Evolutionary conservation across 2,329 filamentous ascomycete species (phyloP).

Genomic region (Basipetospora chlamydospora): DNA sequence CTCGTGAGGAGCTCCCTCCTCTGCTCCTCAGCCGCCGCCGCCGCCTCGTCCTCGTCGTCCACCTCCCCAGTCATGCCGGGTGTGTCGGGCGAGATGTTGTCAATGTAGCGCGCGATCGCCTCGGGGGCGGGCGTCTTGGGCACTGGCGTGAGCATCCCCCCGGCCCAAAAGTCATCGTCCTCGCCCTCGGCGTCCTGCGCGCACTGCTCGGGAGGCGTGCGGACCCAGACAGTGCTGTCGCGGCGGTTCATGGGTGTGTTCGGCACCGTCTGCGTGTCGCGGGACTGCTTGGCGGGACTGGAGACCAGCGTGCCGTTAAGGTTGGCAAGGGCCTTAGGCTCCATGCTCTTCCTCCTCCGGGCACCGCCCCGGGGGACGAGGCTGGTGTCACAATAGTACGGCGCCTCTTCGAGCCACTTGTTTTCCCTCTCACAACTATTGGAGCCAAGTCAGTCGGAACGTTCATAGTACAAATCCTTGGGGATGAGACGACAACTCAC

Average conservation of each 20-base stretch:
- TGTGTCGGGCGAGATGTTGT: conserved; percentile 31
- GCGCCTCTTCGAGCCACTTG: conserved; percentile 58
- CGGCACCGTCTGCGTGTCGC: conserved; percentile 22
- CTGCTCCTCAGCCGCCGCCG: conserved; percentile 18
- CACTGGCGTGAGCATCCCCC: conserved; percentile 36
- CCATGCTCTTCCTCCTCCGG: conserved; percentile 68
- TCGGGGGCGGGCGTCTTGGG: conserved; percentile 46
- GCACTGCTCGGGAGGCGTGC: conserved; percentile 32
- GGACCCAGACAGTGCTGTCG: conserved; percentile 40
- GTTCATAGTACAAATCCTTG: not conserved
- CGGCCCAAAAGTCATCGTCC: conserved; percentile 20
- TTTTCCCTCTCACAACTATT: conserved; percentile 60
- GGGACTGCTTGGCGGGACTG: conserved; percentile 18
- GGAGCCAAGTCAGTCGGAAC: not conserved
- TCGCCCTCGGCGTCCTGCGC: conserved; percentile 18
- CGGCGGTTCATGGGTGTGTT: conserved; percentile 36
- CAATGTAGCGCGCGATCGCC: conserved; percentile 35
- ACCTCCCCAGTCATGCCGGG: too few relatives aligned
- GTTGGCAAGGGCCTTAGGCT: conserved; percentile 56
- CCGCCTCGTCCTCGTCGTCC: conserved; percentile 17
- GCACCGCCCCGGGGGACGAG: conserved; percentile 54
- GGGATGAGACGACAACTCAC: conserved; percentile 35
- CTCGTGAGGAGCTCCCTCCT: conserved; percentile 31
- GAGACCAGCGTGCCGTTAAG: conserved; percentile 48
- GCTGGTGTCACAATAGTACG: conserved; percentile 54